These are phyloP conservation scores for Quercus ilex DNA, from an alignment of 306 rosid species.

Conservation along the genomic window DNA sequence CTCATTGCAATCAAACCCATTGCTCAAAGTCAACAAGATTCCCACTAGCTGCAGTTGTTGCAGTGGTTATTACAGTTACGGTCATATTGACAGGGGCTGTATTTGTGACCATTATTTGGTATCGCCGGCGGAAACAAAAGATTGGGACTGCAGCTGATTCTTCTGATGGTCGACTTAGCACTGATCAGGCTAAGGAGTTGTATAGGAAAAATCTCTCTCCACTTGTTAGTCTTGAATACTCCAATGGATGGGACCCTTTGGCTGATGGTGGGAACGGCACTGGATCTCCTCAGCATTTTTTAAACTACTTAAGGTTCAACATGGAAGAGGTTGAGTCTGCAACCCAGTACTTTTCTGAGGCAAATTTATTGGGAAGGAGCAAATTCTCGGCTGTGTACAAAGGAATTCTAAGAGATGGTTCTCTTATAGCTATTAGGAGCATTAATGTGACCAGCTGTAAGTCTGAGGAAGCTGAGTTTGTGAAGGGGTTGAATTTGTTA, in stretches of 20 bases:
- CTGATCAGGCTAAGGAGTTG: conserved; percentile 59
- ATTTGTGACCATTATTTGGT: conserved; percentile 42
- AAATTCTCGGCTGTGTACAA: conserved; percentile 80
- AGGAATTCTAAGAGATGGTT: conserved; percentile 85
- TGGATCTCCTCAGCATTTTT: conserved; percentile 49
- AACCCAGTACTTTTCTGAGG: conserved; percentile 77
- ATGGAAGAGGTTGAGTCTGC: conserved; percentile 95
- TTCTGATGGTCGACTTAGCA: conserved; percentile 60
- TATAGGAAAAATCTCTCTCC: conserved; percentile 69
- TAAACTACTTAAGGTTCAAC: conserved; percentile 51
- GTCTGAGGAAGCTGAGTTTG: conserved; percentile 79
- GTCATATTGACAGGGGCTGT: conserved; percentile 34
- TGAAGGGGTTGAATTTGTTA: conserved; percentile 56
- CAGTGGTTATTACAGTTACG: conserved; percentile 34
- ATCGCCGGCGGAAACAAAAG: conserved; percentile 71
- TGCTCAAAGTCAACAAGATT: conserved; percentile 51
- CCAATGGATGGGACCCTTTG: conserved; percentile 72
- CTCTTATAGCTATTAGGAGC: conserved; percentile 75
- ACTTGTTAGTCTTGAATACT: conserved; percentile 71
- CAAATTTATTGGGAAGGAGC: conserved; percentile 62
- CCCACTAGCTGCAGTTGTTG: conserved; percentile 45
- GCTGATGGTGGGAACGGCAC: conserved; percentile 41
- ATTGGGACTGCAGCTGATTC: conserved; percentile 46
- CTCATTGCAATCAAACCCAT: conserved; percentile 44
- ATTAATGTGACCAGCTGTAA: conserved; percentile 74